Evolutionary conservation across 306 rosid species (phyloP), one percentile per base, ranked within the genome.

Genomic region (Alnus glutinosa): DNA sequence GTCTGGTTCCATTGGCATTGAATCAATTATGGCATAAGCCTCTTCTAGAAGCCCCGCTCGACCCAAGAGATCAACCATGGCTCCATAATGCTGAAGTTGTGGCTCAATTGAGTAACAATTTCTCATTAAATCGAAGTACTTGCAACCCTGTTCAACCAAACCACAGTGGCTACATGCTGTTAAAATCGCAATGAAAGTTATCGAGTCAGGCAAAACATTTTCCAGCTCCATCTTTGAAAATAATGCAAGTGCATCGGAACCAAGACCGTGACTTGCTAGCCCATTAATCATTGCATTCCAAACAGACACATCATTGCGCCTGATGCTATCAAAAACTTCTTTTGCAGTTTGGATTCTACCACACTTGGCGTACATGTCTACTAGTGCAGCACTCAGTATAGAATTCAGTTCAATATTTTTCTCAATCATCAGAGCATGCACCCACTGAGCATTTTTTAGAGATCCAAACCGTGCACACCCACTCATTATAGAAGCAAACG

Each of bases 211-310:
- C 9, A 61, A 72, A 74, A 87, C 80, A 69, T 83, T 47, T 68
- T 88, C 90, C 68, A 52, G 12, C 86, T 87, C 88, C 97, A 92
- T 90, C 85, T 81, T 84, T 9, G 89, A 82, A 66, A 92, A 92
- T 36, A 88, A 28, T 18, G 6, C 63, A 12, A 77, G 73, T 8
- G 91, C 90, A 66, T 92, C 91, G 81, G 67, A 57, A 47, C 85
- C 89, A 77, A 85, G 94, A n/a, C 94, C 97, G 6, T 92, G 92
- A 78, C 80, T 79, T 4, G 94, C 97, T 42, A 92, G 77, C 58
- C 94, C 94, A 82, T 86, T 83, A 16, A 92, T 87, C 92, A 92
- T 88, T 59, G 91, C 89, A 80, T 92, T 92, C 94, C 94, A 92
- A 84, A 92, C 86, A 2, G 92, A 92, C 23, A 88, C 87, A 28